Base-by-base conservation (phyloP, 192 early-diverging fungal species). In the Gamsiella multidivaricata region DNA sequence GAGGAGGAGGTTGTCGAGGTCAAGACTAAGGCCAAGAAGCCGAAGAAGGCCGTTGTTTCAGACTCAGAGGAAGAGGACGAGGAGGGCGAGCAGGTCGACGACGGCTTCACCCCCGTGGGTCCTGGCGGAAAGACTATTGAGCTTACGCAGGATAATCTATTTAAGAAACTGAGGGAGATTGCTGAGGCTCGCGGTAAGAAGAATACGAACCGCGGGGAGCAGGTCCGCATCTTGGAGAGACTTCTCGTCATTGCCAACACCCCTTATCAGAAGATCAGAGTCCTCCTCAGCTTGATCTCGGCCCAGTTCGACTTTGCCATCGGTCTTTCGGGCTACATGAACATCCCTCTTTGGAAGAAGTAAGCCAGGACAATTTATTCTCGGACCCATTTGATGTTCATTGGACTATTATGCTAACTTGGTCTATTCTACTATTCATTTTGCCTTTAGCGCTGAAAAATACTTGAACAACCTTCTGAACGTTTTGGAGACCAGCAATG, bases 121-220 rank as follows among this genome's bases (percentile, higher is more conserved):
- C 87, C 89, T 74, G 85, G 83, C 31, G 90, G 90, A 72, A 90
- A 90, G 83, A 73, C 80, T 18, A 66, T 85, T 33, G 90, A 89
- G 65, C 71, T 91, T 45, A 90, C 88, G 32, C 80, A 85, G 15
- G 90, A 93, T 42, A 91, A 93, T 59, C 81, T 99, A 45, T 93
- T 94, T 85, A 91, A 96, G 83, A 86, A 90, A 60, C 87, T 99
- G 45, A 79, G 78, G 46, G 92, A 94, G 65, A 82, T 98, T 25
- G 56, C 89, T 54, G 89, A 91, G 43, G 87, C 94, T 31, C 90
- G 97, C 69, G 98, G 98, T 49, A 96, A 97, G 85, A 98, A 95
- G 93, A 90, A 90, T 81, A 98, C 95, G 29, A 92, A 98, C 82
- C 93, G 94, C 80, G 70, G 85, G 26, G 89, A 85, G 56, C 90